Percentiles rank a stretch among this genome's conserved stretches.
Conservation (phyloP, 805 yeast species). For the Debaryomyces hansenii region DNA sequence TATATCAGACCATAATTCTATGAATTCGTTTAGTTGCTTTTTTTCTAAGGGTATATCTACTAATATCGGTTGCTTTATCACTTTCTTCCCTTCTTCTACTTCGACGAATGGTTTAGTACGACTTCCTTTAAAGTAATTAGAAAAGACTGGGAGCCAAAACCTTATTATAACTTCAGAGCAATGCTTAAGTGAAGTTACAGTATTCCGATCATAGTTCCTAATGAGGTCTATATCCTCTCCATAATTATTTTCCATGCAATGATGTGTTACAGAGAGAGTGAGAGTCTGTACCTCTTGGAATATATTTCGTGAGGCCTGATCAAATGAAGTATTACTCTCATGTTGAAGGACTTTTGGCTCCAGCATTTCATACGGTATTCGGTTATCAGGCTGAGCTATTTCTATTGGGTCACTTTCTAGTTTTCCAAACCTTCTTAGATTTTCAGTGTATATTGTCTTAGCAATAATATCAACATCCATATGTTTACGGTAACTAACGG, state of each 20-base stretch:
- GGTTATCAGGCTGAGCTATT: not conserved
- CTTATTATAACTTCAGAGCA: constrained; percentile 43
- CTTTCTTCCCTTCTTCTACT: constrained; percentile 10
- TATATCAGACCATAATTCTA: constrained; percentile 52
- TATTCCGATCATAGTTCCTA: constrained; percentile 42
- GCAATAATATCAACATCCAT: constrained; percentile 49
- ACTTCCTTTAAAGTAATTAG: constrained; percentile 39
- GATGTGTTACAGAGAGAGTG: constrained; percentile 47
- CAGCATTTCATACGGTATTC: not conserved
- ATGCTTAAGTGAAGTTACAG: constrained; percentile 37
- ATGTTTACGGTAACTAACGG: constrained; percentile 52
- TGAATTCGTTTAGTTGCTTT: constrained; percentile 26
- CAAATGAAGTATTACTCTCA: constrained; percentile 1
- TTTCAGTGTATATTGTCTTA: constrained; percentile 38
- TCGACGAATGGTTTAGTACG: constrained; percentile 19
- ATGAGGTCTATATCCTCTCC: constrained; percentile 57
- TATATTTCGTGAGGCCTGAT: constrained; percentile 22
- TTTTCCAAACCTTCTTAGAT: constrained; percentile 11
- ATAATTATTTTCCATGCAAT: constrained; percentile 52
- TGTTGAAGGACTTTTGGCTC: not conserved
- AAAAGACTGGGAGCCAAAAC: constrained; percentile 60
- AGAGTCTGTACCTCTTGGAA: constrained; percentile 43
- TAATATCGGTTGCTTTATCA: constrained; percentile 16
- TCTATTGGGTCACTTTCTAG: not conserved
- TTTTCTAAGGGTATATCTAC: constrained; percentile 24